phyloP scores from a whole-genome alignment of 257 asterid genomes.

The Nemophila menziesii region DNA sequence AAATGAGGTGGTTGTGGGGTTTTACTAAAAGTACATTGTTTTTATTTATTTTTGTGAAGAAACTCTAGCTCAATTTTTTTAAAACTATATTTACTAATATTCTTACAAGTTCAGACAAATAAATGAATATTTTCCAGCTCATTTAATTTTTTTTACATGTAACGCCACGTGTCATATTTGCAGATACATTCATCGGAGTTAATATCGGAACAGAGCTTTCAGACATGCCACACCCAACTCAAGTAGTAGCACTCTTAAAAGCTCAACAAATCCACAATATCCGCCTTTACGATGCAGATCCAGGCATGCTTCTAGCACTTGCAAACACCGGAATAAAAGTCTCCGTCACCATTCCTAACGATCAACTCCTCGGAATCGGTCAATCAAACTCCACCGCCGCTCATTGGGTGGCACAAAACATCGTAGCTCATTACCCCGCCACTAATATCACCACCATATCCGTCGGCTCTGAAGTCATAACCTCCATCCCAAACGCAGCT shows the following conservation, averaged over 20 bases:
- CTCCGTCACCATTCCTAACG: slow-evolving; percentile 57
- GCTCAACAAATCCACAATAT: slow-evolving; percentile 55
- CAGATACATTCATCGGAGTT: slow-evolving; percentile 65
- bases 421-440: slow-evolving; percentile 62
- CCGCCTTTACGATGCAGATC: slow-evolving; percentile 59
- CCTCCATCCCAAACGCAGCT: slow-evolving; percentile 51
- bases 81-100: too few species aligned
- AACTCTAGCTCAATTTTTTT: too few species aligned
- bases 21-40: slow-evolving; percentile 5
- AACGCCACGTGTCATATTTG: not conserved
- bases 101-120: too few species aligned
- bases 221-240: slow-evolving; percentile 85
- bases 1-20: slow-evolving; percentile 15
- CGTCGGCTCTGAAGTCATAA: slow-evolving; percentile 73
- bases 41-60: slow-evolving; percentile 5
- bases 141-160: too few species aligned
- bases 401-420: slow-evolving; percentile 70
- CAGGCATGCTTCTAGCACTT: slow-evolving; percentile 77
- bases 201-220: slow-evolving; percentile 72
- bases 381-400: slow-evolving; percentile 82
- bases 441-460: slow-evolving; percentile 63
- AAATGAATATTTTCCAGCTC: not conserved
- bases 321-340: slow-evolving; percentile 71
- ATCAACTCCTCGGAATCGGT: slow-evolving; percentile 59
- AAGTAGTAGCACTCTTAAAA: slow-evolving; percentile 73